Percentiles rank a stretch among this genome's conserved stretches.
These are phyloP conservation scores for Penicillium sp. DNA, from an alignment of 2,329 filamentous ascomycete species.

Conservation along the genomic window DNA sequence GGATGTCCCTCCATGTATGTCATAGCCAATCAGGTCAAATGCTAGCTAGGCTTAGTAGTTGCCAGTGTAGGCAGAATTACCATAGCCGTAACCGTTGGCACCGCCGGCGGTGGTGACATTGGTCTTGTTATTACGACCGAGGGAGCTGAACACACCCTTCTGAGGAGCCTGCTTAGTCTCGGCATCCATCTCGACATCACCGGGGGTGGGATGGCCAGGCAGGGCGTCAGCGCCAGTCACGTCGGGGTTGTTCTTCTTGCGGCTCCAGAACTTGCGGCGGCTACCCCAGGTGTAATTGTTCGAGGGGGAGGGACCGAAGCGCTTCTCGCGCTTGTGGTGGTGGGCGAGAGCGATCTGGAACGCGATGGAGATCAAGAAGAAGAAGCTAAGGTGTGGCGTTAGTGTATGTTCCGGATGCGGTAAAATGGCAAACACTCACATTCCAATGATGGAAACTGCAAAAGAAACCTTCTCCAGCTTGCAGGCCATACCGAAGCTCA, in stretches of 20 bases:
- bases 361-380: slow-evolving; percentile 69
- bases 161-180: slow-evolving; percentile 13
- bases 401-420: neutral
- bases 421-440: slow-evolving; percentile 49
- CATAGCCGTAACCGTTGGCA: slow-evolving; percentile 26
- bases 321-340: slow-evolving; percentile 69
- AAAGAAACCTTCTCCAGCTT: slow-evolving; percentile 71
- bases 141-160: slow-evolving; percentile 22
- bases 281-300: slow-evolving; percentile 65
- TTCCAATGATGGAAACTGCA: slow-evolving; percentile 70
- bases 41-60: slow-evolving; percentile 22
- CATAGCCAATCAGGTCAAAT: neutral
- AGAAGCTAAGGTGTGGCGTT: slow-evolving; percentile 49
- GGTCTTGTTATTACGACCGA: slow-evolving; percentile 23
- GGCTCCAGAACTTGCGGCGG: slow-evolving; percentile 36
- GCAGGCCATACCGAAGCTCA: slow-evolving; percentile 60
- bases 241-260: slow-evolving; percentile 44
- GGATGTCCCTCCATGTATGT: neutral
- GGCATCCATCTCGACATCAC: slow-evolving; percentile 33
- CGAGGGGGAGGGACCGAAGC: slow-evolving; percentile 60
- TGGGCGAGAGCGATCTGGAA: slow-evolving; percentile 65
- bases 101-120: neutral
- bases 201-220: slow-evolving; percentile 38
- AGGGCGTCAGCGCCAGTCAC: slow-evolving; percentile 32
- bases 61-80: slow-evolving; percentile 31